phyloP scores from a whole-genome alignment of 345 rosid species.

The Moringa oleifera region DNA sequence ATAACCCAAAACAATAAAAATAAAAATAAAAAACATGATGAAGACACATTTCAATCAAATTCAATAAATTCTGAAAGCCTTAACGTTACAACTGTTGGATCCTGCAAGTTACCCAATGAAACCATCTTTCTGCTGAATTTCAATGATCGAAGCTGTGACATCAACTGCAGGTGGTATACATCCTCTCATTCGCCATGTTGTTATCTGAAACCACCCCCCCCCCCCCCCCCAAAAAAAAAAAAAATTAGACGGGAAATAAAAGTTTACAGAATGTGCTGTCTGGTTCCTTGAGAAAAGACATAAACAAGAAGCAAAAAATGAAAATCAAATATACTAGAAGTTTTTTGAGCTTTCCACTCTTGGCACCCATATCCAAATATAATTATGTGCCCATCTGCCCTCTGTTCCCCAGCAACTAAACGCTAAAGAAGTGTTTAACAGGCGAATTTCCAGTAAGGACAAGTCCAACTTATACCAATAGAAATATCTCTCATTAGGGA shows the following conservation, averaged over 20 bases:
- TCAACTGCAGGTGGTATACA: constrained; percentile 73
- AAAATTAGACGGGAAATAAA: not conserved
- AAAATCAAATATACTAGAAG: too few relatives aligned
- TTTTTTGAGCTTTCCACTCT: not conserved
- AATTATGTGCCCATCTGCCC: too few relatives aligned
- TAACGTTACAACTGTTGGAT: too few relatives aligned
- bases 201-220: constrained; percentile 53
- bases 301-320: not conserved
- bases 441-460: too few relatives aligned
- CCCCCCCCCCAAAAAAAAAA: not conserved
- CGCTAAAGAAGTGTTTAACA: too few relatives aligned
- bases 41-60: not conserved
- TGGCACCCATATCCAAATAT: not conserved
- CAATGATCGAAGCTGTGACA: constrained; percentile 76
- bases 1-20: constrained; percentile 4
- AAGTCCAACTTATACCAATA: too few relatives aligned
- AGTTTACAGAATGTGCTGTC: too few relatives aligned
- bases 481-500: not conserved
- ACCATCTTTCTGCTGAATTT: constrained; percentile 77
- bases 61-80: not conserved
- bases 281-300: not conserved
- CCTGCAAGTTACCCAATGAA: constrained; percentile 40
- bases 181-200: constrained; percentile 86
- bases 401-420: too few relatives aligned
- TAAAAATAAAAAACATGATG: not conserved